Evolutionary conservation across 441 rosid genomes (phyloP), one percentile per base, ranked within the genome.

Genomic region (Eruca vesicaria): DNA sequence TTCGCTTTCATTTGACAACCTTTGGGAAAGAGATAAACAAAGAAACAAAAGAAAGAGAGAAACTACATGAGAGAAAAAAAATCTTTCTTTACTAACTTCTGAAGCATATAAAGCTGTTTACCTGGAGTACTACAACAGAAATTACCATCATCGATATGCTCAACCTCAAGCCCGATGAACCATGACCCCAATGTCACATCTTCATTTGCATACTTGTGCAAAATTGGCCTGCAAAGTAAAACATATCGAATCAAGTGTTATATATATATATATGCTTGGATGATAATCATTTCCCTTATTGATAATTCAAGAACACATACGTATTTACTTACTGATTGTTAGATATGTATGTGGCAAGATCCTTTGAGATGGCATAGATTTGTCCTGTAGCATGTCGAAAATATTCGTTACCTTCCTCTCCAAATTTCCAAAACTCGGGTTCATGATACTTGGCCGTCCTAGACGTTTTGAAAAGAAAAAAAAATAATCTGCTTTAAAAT

Each of bases 391-490:
- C 99, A 80, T 95, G 99, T 68, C 95, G 87, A 31, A 95, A 95
- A 72, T 93, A 95, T 69, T 90, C 89, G 86, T 90, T 95, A 53
- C 99, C 99, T 32, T 85, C 96, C 65, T 91, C 98, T 56, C 97
- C 99, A 79, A 93, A 95, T 92, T 93, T 95, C 99, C 99, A 95
- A 79, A 79, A 84, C 81, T 95, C 99, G 4, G 99, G 98, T 74
- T 95, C 99, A 50, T 86, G 93, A 79, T 95, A 95, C 80, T 90
- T 95, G 70, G 91, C 97, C 77, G 71, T 85, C 86, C 98, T 89
- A 69, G 19, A 35, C 18, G 50, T 52, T 41, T 57, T 12, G 15
- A n/a, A 8, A 26, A 14, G 4, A 9, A 3, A 35, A 73, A 81
- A 33, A 31, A 29, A 50, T 6, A 50, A 50, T 7, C 15, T 50